Percentiles rank a stretch among this genome's conserved stretches.
Evolutionary conservation across 2,329 filamentous ascomycete species (phyloP).

Genomic region (Parafenestella ontariensis): DNA sequence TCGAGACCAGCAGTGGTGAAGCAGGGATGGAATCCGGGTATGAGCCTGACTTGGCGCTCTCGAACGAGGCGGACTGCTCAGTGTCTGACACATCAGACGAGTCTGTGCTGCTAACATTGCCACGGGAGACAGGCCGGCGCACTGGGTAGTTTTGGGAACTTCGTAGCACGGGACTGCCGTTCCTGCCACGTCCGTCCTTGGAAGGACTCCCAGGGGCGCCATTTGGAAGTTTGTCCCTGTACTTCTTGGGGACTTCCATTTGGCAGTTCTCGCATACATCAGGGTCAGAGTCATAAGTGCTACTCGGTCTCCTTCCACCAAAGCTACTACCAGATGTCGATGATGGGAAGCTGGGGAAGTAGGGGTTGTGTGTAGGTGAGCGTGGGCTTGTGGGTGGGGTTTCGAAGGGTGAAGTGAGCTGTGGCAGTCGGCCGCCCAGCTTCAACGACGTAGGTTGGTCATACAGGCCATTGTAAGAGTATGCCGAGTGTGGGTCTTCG

Average conservation of each 20-base stretch:
- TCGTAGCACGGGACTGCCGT: constrained; percentile 63
- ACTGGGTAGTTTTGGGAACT: constrained; percentile 62
- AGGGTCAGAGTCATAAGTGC: constrained; percentile 53
- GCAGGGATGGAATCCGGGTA: constrained; percentile 46
- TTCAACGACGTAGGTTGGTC: constrained; percentile 41
- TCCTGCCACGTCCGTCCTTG: constrained; percentile 57
- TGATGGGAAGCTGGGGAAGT: constrained; percentile 53
- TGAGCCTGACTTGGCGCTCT: constrained; percentile 38
- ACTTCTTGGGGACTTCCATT: constrained; percentile 61
- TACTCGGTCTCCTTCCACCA: constrained; percentile 42
- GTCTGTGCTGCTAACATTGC: constrained; percentile 43
- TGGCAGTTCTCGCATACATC: constrained; percentile 66
- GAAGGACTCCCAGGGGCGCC: constrained; percentile 60
- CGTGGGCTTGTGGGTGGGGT: constrained; percentile 52
- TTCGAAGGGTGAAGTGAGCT: constrained; percentile 48
- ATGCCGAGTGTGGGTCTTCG: constrained; percentile 44
- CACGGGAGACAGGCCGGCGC: constrained; percentile 47
- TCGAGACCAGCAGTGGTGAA: constrained; percentile 53
- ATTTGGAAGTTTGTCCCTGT: constrained; percentile 60
- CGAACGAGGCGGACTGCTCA: constrained; percentile 48
- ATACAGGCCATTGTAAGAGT: constrained; percentile 44
- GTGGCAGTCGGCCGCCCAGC: constrained; percentile 41
- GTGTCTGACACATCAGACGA: constrained; percentile 48
- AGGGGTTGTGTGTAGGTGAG: constrained; percentile 55
- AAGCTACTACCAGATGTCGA: constrained; percentile 42